Evolutionary conservation across 106 monocot species (phyloP), one percentile per base, ranked within the genome.

Genomic region (Dioscorea alata): DNA sequence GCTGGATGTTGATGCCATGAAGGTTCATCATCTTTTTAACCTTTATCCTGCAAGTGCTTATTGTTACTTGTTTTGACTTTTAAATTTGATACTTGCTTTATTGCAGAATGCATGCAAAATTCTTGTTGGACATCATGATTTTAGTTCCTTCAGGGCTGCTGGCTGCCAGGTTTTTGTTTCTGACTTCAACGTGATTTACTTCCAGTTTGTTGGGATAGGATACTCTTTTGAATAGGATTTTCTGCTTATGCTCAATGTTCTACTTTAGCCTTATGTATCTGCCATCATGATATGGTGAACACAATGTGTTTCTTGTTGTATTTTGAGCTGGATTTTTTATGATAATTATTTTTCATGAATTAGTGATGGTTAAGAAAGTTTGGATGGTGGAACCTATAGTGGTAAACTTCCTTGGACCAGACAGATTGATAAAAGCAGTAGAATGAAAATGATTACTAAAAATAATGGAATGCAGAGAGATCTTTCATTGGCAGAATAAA

Each of bases 101-200:
- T 51, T 74, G 83, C 88, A 96, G 95, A 82, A 82, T 69, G 95
- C 91, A 56, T 88, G 95, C 78, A 76, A 52, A 28, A 70, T 88
- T 50, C 91, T 91, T 63, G 63, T 83, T 67, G 95, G 95, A 8
- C 62, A 50, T 74, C 95, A 91, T 84, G 95, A 96, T 86, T 96
- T 96, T 77, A 96, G 91, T 64, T 96, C 95, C 48, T 96, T 96
- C 80, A 82, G 95, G 65, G 95, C 95, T 78, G 71, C 91, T 78
- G 95, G 91, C 65, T 96, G 95, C 60, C 95, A 96, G 91, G 95
- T 96, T 62, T 64, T 17, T 50, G 33, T 64, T 62, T 72, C 31
- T 32, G 5, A 54, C 54, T 54, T 54, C 18, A 16, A 18, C 18
- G 12, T 54, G 54, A 18, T 54, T 54, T 42, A 42, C 42, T 54